These are phyloP conservation scores for Castanospermum australe DNA, from an alignment of 306 rosid species.

Conservation along the genomic window DNA sequence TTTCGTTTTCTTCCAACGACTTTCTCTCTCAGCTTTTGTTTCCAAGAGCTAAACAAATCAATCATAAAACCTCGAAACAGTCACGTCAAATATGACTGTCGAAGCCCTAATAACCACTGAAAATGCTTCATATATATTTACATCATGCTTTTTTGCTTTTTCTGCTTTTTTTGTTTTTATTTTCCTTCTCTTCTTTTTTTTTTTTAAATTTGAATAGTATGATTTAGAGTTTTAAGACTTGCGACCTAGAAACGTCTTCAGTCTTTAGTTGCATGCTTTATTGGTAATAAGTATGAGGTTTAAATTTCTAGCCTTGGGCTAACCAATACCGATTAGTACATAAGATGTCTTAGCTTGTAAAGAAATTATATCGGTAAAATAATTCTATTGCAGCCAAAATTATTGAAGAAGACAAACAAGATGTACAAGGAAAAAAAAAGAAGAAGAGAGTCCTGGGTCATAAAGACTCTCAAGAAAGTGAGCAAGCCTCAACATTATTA, in stretches of 20 bases:
- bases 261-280: not conserved
- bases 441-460: not conserved
- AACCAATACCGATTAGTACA: not conserved
- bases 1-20: conserved; percentile 25
- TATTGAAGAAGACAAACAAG: conserved; percentile 29
- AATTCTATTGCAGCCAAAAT: not conserved
- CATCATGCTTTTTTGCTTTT: not conserved
- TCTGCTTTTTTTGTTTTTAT: not conserved
- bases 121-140: conserved; percentile 19
- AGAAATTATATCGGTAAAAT: not conserved
- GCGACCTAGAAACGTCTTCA: not conserved
- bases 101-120: conserved; percentile 30
- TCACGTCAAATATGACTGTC: conserved; percentile 18
- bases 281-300: not conserved
- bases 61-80: conserved; percentile 31
- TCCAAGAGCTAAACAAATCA: conserved; percentile 27
- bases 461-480: conserved; percentile 14
- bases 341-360: not conserved
- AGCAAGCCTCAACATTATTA: conserved; percentile 33
- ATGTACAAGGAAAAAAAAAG: not conserved
- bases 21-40: conserved; percentile 19
- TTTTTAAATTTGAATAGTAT: not conserved
- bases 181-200: not conserved
- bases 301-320: not conserved
- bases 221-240: conserved; percentile 17